Evolutionary conservation across 2,329 filamentous ascomycete species (phyloP).

Genomic region (Neopestalotiopsis sp.): DNA sequence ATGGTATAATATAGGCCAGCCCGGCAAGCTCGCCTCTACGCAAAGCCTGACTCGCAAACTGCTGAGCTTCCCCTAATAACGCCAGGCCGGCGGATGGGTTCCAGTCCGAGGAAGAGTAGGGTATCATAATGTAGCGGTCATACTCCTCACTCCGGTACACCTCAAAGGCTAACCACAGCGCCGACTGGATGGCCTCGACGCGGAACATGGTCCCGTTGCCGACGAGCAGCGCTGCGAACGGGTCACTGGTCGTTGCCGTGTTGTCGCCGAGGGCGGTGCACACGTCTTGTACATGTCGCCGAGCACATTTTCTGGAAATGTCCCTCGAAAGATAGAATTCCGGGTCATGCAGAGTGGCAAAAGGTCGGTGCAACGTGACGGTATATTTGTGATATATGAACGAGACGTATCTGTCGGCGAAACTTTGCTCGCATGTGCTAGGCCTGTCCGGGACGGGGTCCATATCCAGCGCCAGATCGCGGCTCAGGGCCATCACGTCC

Average conservation of each 20-base stretch:
- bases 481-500: neutral
- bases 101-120: neutral
- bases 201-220: constrained; percentile 1
- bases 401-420: neutral
- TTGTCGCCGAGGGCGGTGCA: neutral
- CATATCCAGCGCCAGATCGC: neutral
- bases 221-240: neutral
- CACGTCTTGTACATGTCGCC: neutral
- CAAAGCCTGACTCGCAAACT: neutral
- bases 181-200: neutral
- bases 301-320: neutral
- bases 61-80: neutral
- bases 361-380: neutral
- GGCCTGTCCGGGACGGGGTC: neutral
- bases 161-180: neutral
- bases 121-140: neutral
- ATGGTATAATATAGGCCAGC: neutral
- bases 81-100: neutral
- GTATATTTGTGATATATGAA: neutral
- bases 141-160: neutral
- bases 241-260: neutral
- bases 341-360: neutral
- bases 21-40: neutral
- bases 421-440: neutral
- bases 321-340: neutral